phyloP scores from a whole-genome alignment of 805 yeast species.

The Wickerhamiella occidentalis region DNA sequence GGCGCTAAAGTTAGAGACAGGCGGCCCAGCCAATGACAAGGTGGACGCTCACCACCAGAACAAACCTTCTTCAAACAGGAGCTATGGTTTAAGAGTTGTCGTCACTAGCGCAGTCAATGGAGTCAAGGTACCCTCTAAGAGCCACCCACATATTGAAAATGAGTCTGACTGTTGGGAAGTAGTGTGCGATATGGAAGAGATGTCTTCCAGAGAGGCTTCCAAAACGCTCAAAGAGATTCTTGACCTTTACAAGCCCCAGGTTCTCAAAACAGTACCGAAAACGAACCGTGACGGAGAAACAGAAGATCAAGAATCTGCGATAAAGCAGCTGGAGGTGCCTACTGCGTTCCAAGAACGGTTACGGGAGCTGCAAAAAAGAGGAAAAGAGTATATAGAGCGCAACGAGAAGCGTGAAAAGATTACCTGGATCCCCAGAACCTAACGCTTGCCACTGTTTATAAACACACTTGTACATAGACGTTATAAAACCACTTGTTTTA shows the following conservation, averaged over 20 bases:
- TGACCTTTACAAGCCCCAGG: conserved; percentile 27
- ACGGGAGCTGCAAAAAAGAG: conserved; percentile 26
- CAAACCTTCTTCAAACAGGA: too few relatives aligned
- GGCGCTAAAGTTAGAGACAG: background rate
- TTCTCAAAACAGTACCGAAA: conserved; percentile 13
- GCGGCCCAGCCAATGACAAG: too few relatives aligned
- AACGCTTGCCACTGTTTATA: too few relatives aligned
- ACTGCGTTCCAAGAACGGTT: conserved; percentile 20
- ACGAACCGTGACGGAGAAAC: background rate
- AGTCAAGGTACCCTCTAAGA: conserved; percentile 18
- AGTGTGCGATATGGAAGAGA: conserved; percentile 20
- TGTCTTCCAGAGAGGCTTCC: background rate
- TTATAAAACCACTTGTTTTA: background rate
- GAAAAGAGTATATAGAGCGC: conserved; percentile 22
- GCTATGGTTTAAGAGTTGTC: conserved; percentile 17
- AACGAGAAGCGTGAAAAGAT: conserved; percentile 16
- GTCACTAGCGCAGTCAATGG: conserved; percentile 20
- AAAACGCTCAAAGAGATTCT: conserved; percentile 84
- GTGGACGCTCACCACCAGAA: too few relatives aligned
- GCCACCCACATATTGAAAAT: conserved; percentile 23
- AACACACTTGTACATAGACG: background rate
- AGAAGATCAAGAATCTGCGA: conserved; percentile 13
- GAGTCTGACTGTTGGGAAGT: conserved; percentile 29
- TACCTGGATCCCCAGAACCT: background rate
- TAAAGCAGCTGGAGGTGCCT: conserved; percentile 19